Base-by-base conservation (phyloP, 495 filamentous ascomycete genomes). In the Lasiosphaeria ovina region DNA sequence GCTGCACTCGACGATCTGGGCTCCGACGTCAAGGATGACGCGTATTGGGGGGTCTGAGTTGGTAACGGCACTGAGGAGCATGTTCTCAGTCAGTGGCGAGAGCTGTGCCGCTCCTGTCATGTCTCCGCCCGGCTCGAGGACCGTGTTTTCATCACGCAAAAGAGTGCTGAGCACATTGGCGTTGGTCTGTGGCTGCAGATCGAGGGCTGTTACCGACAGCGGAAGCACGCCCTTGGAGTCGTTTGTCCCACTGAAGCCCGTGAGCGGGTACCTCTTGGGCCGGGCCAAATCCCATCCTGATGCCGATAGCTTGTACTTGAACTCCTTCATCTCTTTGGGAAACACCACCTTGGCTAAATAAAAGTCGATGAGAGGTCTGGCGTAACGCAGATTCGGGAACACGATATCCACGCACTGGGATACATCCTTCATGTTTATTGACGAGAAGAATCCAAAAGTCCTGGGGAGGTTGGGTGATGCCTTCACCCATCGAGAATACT, bases 171-270 rank as follows among this genome's bases (percentile, higher is more conserved):
- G 66, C 0, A 91, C 87, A 9, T 81, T 61, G 0, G 87, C 85
- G 66, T 89, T 91, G 4, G 87, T 90, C 56, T 87, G 81, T 6
- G 69, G 65, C 48, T 87, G 85, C 0, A 87, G 78, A 62, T 91
- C 85, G 0, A 79, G 65, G 24, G 89, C 83, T 4, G 64, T 60
- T 0, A 91, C 72, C 14, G 70, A 69, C 1, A 88, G 67, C 1
- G 88, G 87, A 0, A 90, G 74, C 2, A 85, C 68, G 35, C 75
- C 63, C 49, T 79, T 76, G 17, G 79, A 84, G 64, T 93, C 87
- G 44, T 88, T 90, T 0, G 89, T 93, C 3, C 89, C 88, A 68
- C 87, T 90, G 60, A 92, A 91, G 0, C 88, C 87, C 0, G 83
- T 86, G 0, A 83, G 84, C 0, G 79, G 77, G 35, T 83, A 72